phyloP scores from a whole-genome alignment of 305 asterid species.

The Fraxinus latifolia region DNA sequence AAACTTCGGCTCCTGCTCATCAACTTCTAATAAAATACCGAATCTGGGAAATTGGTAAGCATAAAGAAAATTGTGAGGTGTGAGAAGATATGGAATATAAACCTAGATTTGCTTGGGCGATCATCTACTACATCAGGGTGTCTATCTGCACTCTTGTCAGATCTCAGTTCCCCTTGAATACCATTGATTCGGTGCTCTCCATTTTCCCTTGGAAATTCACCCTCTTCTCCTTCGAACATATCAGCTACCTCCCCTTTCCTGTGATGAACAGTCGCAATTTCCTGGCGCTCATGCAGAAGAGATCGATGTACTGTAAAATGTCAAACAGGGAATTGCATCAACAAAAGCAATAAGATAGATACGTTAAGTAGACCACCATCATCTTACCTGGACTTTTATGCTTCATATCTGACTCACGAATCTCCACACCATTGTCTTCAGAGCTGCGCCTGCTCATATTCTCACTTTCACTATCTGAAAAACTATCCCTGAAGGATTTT shows the following conservation, averaged over 20 bases:
- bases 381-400: conserved; percentile 48
- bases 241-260: conserved; percentile 46
- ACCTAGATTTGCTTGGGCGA: conserved; percentile 84
- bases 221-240: conserved; percentile 67
- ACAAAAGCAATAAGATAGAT: conserved; percentile 3
- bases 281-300: conserved; percentile 46
- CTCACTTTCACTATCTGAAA: conserved; percentile 56
- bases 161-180: conserved; percentile 40
- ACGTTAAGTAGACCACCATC: neutral
- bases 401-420: conserved; percentile 44
- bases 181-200: conserved; percentile 77
- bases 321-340: conserved; percentile 13
- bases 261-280: conserved; percentile 37
- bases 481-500: conserved; percentile 44
- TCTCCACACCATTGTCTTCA: conserved; percentile 45
- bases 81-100: conserved; percentile 23
- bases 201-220: conserved; percentile 76
- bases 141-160: conserved; percentile 53
- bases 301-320: conserved; percentile 41
- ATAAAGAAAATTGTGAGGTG: conserved; percentile 18
- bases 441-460: conserved; percentile 47
- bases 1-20: conserved; percentile 73
- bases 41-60: conserved; percentile 25
- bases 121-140: conserved; percentile 75
- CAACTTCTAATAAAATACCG: conserved; percentile 30